Conservation (phyloP, 306 rosid species). For the Quercus parvula region DNA sequence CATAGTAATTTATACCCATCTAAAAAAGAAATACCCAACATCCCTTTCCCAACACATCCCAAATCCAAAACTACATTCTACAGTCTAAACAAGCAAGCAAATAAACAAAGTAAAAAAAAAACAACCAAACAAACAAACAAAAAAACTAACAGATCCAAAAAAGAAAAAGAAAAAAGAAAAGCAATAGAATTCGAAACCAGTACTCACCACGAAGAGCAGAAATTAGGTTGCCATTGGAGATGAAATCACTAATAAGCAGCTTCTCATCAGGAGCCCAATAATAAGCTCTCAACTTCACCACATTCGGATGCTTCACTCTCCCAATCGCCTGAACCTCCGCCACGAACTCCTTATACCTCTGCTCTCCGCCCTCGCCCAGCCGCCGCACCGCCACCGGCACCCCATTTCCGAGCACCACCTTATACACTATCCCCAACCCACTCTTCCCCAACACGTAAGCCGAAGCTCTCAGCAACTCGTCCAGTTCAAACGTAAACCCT, state of each 20-base stretch:
- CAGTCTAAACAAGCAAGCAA: not conserved
- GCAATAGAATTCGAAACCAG: not conserved
- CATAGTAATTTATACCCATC: too few relatives aligned
- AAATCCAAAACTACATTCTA: not conserved
- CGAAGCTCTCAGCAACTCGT: conserved; percentile 87
- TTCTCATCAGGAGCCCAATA: conserved; percentile 98
- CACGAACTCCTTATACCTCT: conserved; percentile 86
- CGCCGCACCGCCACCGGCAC: conserved; percentile 96
- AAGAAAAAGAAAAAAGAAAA: too few relatives aligned
- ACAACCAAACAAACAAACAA: not conserved
- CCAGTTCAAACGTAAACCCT: conserved; percentile 83
- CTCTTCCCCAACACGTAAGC: conserved; percentile 98
- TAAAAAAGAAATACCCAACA: too few relatives aligned
- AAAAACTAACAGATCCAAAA: too few relatives aligned
- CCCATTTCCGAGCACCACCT: conserved; percentile 93
- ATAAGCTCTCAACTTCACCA: conserved; percentile 79
- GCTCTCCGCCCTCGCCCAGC: conserved; percentile 94
- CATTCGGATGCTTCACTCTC: conserved; percentile 83
- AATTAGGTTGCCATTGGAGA: conserved; percentile 84
- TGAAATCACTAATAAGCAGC: conserved; percentile 90
- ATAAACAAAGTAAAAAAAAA: not conserved
- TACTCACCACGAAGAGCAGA: conserved; percentile 72
- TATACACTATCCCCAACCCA: conserved; percentile 93
- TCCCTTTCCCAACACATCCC: not conserved
- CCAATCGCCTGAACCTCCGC: conserved; percentile 92